A percentile compares a stretch with the other conserved stretches of the same genome.
phyloP scores from a whole-genome alignment of 2,329 filamentous ascomycete genomes.

The Hypomyces rosellus region DNA sequence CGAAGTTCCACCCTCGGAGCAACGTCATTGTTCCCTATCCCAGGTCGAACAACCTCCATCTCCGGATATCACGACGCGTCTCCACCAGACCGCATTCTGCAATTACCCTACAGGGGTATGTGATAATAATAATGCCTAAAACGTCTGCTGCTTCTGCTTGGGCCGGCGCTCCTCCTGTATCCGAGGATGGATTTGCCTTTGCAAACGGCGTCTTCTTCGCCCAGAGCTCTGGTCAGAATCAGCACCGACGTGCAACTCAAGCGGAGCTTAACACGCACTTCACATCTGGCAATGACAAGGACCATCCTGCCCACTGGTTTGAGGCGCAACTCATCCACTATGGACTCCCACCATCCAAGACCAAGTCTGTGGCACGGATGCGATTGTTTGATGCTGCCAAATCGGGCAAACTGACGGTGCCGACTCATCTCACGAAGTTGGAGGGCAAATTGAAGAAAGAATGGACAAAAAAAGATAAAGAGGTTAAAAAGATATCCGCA shows the following conservation, averaged over 20 bases:
- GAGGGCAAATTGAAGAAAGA: conserved; percentile 53
- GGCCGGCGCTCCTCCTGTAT: conserved; percentile 14
- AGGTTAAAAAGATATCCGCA: conserved; percentile 34
- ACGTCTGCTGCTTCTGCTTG: conserved; percentile 2
- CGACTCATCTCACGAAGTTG: conserved; percentile 39
- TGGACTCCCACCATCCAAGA: conserved; percentile 49
- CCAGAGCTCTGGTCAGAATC: conserved; percentile 36
- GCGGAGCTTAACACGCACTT: conserved; percentile 41
- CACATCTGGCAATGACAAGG: conserved; percentile 34
- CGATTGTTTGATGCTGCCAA: conserved; percentile 52
- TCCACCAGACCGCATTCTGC: too few relatives aligned
- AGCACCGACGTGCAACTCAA: conserved; percentile 38
- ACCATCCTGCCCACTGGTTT: conserved; percentile 55
- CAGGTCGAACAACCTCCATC: too few relatives aligned
- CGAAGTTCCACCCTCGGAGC: too few relatives aligned
- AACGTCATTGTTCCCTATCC: too few relatives aligned
- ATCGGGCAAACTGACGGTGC: conserved; percentile 41
- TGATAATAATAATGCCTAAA: not conserved
- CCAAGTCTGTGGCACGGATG: conserved; percentile 53
- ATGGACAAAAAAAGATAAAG: conserved; percentile 45
- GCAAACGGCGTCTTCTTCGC: conserved; percentile 37
- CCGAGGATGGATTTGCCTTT: conserved; percentile 36
- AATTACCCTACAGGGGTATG: too few relatives aligned
- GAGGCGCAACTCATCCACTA: conserved; percentile 59
- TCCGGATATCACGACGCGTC: too few relatives aligned